Evolutionary conservation across 1,139 yeast species (phyloP).

Genomic region (Diutina siamensis): DNA sequence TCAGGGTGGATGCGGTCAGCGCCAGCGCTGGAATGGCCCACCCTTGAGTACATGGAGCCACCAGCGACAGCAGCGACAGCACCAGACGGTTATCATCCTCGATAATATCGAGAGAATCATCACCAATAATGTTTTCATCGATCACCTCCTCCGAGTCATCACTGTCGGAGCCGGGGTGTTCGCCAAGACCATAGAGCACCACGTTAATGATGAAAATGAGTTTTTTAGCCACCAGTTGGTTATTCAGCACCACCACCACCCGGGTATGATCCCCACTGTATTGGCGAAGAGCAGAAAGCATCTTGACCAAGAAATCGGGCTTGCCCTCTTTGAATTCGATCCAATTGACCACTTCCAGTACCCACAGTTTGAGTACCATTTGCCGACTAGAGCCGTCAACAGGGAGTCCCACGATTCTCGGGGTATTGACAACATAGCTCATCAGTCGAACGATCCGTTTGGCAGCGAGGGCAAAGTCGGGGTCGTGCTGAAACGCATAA

Average conservation of each 20-base stretch:
- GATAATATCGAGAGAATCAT: background rate
- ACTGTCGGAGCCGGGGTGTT: background rate
- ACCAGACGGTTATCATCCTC: background rate
- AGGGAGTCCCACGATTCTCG: conserved; percentile 23
- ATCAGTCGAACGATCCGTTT: conserved; percentile 26
- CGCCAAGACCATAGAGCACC: conserved; percentile 33
- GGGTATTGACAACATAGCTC: conserved; percentile 31
- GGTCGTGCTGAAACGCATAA: conserved; percentile 29
- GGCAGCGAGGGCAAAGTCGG: conserved; percentile 26
- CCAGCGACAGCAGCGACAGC: background rate
- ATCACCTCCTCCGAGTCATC: conserved; percentile 11
- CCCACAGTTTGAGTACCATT: conserved; percentile 25
- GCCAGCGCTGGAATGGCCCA: conserved; percentile 7
- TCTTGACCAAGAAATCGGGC: conserved; percentile 6
- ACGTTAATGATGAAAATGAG: conserved; percentile 32
- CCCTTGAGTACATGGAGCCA: background rate
- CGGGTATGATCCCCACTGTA: conserved; percentile 26
- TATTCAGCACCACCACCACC: conserved; percentile 47
- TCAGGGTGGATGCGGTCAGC: conserved; percentile 1
- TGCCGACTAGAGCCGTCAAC: background rate
- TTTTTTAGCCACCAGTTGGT: conserved; percentile 51
- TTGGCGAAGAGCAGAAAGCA: background rate
- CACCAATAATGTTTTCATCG: conserved; percentile 28
- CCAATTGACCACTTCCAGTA: conserved; percentile 48
- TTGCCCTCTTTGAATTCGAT: conserved; percentile 44